phyloP scores from a whole-genome alignment of 306 rosid species.

The Malus asiatica region DNA sequence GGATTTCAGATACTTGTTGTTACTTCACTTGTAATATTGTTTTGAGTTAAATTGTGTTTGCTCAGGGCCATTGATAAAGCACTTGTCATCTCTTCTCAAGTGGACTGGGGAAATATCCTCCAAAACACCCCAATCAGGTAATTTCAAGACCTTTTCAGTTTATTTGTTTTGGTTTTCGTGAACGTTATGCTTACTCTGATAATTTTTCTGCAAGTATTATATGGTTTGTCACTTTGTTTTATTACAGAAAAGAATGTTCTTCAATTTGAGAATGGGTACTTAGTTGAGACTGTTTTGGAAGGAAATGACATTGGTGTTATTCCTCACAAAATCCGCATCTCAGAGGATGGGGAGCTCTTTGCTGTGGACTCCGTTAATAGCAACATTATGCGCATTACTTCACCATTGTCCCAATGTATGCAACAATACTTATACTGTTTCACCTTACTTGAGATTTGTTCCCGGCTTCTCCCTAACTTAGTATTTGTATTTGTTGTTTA shows the following conservation, averaged over 20 bases:
- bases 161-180: neutral
- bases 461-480: neutral
- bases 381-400: constrained; percentile 83
- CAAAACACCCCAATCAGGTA: constrained; percentile 70
- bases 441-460: neutral
- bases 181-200: neutral
- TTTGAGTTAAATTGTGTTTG: constrained; percentile 16
- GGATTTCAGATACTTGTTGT: neutral
- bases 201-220: neutral
- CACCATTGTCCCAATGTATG: constrained; percentile 86
- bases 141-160: neutral
- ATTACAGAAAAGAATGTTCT: constrained; percentile 73
- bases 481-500: neutral
- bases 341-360: constrained; percentile 86
- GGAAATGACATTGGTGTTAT: constrained; percentile 80
- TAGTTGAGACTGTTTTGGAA: constrained; percentile 88
- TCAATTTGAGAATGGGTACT: constrained; percentile 90
- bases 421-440: neutral
- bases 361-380: constrained; percentile 78
- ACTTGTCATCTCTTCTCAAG: constrained; percentile 60
- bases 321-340: constrained; percentile 71
- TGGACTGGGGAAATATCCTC: constrained; percentile 83
- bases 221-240: constrained; percentile 1
- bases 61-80: constrained; percentile 80
- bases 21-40: neutral